Percentiles rank a stretch among this genome's conserved stretches.
Evolutionary conservation across 2,329 filamentous ascomycete genomes (phyloP).

Genomic region (Penicillium sp.): DNA sequence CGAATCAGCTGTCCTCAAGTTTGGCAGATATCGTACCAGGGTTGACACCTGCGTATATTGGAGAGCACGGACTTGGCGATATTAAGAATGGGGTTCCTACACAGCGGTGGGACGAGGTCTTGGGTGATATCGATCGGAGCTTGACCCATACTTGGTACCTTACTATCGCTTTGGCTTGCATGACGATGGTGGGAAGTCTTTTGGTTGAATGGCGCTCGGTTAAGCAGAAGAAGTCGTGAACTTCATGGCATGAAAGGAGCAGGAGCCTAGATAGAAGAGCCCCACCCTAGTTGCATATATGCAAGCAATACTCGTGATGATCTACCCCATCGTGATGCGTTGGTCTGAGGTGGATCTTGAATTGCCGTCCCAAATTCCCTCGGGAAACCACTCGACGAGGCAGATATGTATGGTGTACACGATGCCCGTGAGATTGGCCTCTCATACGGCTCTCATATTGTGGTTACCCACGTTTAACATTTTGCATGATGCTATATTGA

Average conservation of each 20-base stretch:
- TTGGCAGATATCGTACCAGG: constrained; percentile 15
- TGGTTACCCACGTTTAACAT: not conserved
- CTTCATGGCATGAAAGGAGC: not conserved
- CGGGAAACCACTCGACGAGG: not conserved
- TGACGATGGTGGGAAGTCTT: constrained; percentile 23
- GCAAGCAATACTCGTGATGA: constrained; percentile 8
- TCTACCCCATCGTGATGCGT: constrained; percentile 16
- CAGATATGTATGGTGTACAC: not conserved
- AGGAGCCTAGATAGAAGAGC: not conserved
- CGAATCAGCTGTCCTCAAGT: constrained; percentile 43
- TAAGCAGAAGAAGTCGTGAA: constrained; percentile 23
- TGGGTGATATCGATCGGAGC: constrained; percentile 22
- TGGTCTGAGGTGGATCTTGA: constrained; percentile 6
- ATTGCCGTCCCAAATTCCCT: not conserved
- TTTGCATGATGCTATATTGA: not conserved
- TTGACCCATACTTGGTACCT: constrained; percentile 25
- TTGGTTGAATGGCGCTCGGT: constrained; percentile 29
- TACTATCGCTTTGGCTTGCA: constrained; percentile 20
- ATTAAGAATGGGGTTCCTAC: constrained; percentile 16
- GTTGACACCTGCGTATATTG: constrained; percentile 13
- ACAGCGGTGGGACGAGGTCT: constrained; percentile 10
- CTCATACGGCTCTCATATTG: not conserved
- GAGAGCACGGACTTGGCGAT: constrained; percentile 17
- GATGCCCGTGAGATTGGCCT: not conserved
- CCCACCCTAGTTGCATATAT: not conserved